These are phyloP conservation scores for Cornus florida DNA, from an alignment of 148 eudicot species.

Conservation along the genomic window DNA sequence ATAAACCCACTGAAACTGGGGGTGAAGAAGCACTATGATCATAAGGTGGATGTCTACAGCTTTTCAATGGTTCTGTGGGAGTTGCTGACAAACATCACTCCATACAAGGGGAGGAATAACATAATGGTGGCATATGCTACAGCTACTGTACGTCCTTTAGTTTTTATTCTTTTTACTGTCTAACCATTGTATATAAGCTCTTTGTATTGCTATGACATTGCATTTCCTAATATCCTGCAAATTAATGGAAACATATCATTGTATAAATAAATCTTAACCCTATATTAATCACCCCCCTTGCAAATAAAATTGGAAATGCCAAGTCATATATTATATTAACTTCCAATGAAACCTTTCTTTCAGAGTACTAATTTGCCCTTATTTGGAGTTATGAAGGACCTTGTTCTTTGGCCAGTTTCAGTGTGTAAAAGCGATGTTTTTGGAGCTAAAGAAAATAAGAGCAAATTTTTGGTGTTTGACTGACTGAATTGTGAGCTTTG, in stretches of 20 bases:
- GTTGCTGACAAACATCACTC: constrained; percentile 34
- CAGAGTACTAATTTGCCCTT: background rate
- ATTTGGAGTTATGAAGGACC: background rate
- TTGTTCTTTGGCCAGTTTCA: background rate
- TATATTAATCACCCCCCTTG: too few relatives aligned
- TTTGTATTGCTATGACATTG: background rate
- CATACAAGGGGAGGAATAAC: constrained; percentile 35
- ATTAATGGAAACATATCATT: background rate
- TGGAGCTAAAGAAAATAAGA: too few relatives aligned
- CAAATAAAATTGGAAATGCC: background rate
- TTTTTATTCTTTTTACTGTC: background rate
- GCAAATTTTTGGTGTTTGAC: background rate
- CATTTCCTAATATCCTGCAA: background rate
- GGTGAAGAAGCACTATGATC: constrained; percentile 40
- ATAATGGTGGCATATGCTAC: constrained; percentile 42
- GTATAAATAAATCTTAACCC: too few relatives aligned
- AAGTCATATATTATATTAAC: background rate
- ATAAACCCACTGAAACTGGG: constrained; percentile 25
- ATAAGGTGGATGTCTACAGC: constrained; percentile 47
- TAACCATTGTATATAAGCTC: background rate
- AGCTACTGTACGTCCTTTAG: constrained; percentile 24
- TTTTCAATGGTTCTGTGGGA: constrained; percentile 51
- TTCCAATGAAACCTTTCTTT: background rate
- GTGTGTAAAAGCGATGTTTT: background rate
- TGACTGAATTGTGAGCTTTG: background rate